Evolutionary conservation across 2,329 filamentous ascomycete species (phyloP).

Genomic region (Trichoderma gracile): DNA sequence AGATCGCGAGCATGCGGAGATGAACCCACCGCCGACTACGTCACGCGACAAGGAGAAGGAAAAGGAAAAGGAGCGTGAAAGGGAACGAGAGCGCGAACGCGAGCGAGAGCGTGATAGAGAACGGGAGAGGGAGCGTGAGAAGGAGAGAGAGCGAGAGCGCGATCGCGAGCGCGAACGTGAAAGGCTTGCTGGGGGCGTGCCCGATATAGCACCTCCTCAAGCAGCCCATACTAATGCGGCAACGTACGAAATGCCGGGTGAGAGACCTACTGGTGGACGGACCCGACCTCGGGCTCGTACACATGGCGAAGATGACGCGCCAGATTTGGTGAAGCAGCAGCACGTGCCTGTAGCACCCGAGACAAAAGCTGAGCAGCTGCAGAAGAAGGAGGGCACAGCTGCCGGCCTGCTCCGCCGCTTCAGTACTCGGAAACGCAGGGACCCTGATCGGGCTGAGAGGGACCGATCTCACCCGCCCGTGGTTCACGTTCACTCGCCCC

Average conservation of each 20-base stretch:
- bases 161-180: conserved; percentile 36
- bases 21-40: conserved; percentile 50
- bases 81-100: conserved; percentile 35
- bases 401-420: conserved; percentile 83
- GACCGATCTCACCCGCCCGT: conserved; percentile 69
- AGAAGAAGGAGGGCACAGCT: conserved; percentile 84
- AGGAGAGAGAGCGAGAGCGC: conserved; percentile 32
- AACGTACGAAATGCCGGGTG: conserved; percentile 84
- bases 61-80: conserved; percentile 31
- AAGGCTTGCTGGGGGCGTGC: conserved; percentile 54
- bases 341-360: conserved; percentile 48
- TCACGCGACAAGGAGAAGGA: conserved; percentile 38
- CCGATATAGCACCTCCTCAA: conserved; percentile 77
- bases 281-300: conserved; percentile 84
- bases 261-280: conserved; percentile 80
- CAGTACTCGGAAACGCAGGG: conserved; percentile 79
- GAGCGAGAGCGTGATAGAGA: conserved; percentile 34
- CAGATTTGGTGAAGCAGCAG: conserved; percentile 52
- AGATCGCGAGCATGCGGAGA: conserved; percentile 65
- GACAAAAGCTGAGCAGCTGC: conserved; percentile 59
- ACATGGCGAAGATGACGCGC: conserved; percentile 89
- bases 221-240: conserved; percentile 86
- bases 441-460: conserved; percentile 62
- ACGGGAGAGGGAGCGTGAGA: conserved; percentile 31
- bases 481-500: conserved; percentile 76